Percentiles rank a stretch among this genome's conserved stretches.
Evolutionary conservation across 2,329 filamentous ascomycete genomes (phyloP).

Genomic region (Grosmannia serpens): DNA sequence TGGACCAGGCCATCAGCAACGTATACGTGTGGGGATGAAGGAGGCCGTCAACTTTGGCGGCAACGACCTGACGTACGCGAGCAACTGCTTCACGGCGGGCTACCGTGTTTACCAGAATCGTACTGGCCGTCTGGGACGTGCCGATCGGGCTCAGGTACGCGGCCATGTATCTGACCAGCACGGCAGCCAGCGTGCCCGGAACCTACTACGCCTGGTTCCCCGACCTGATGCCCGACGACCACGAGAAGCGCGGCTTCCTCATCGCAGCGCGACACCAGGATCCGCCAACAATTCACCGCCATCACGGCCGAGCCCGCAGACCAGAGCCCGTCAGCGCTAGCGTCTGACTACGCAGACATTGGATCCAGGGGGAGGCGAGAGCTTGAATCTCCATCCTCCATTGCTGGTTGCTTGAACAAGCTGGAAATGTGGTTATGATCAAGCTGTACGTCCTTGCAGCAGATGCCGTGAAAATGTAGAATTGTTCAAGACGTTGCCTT

Average conservation of each 20-base stretch:
- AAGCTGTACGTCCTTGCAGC: no score
- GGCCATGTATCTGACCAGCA: slow-evolving; percentile 50
- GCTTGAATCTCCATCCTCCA: no score
- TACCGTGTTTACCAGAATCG: slow-evolving; percentile 6
- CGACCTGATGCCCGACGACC: slow-evolving; percentile 5
- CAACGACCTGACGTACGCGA: slow-evolving; percentile 8
- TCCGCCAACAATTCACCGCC: neutral
- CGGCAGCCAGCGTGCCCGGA: slow-evolving; percentile 39
- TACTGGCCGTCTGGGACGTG: slow-evolving; percentile 7
- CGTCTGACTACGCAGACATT: neutral
- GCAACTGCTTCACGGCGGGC: slow-evolving; percentile 14
- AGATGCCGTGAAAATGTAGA: no score
- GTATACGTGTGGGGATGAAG: slow-evolving; percentile 17
- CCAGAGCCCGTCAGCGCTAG: neutral
- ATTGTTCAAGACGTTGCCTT: neutral
- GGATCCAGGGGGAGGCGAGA: no score
- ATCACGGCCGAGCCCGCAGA: neutral
- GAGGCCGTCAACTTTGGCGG: slow-evolving; percentile 9
- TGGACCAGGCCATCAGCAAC: slow-evolving; percentile 41
- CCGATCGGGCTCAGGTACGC: slow-evolving; percentile 39
- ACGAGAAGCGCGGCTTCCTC: slow-evolving; percentile 8
- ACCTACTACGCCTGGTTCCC: slow-evolving; percentile 7
- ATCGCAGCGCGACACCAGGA: neutral
- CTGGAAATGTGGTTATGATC: no score
- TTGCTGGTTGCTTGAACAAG: no score